Conservation (phyloP, 2,329 filamentous ascomycete genomes). For the Scorias spongiosa region DNA sequence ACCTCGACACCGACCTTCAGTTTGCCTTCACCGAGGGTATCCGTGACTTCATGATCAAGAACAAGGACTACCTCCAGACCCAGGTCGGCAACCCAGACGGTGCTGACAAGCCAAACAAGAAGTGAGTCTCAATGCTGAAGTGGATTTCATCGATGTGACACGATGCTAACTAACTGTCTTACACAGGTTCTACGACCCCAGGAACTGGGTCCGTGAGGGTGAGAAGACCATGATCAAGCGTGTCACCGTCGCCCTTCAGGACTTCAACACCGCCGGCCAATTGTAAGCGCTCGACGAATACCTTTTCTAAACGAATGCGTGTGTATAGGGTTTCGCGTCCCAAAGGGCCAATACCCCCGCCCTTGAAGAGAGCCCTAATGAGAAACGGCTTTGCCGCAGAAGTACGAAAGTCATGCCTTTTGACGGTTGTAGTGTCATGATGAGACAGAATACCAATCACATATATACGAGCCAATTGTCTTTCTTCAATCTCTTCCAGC, state of each 20-base stretch:
- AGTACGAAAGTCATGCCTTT: too few species aligned
- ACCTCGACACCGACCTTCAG: conserved; percentile 96
- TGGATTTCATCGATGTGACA: too few species aligned
- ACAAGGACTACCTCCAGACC: conserved; percentile 83
- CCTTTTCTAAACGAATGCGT: background rate
- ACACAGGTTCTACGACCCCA: conserved; percentile 45
- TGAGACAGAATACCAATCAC: too few species aligned
- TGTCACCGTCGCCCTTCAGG: conserved; percentile 64
- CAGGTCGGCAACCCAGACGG: conserved; percentile 93
- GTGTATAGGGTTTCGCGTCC: too few species aligned
- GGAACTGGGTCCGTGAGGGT: conserved; percentile 90
- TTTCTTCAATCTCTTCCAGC: too few species aligned
- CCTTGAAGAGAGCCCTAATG: too few species aligned
- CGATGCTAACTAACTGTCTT: conserved; percentile 9
- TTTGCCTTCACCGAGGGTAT: conserved; percentile 85
- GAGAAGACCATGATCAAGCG: conserved; percentile 92
- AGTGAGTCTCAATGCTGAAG: conserved; percentile 29
- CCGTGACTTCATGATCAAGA: conserved; percentile 84
- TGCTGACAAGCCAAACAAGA: conserved; percentile 98
- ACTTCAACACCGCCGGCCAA: conserved; percentile 78
- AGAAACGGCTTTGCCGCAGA: too few species aligned
- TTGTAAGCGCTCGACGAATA: conserved; percentile 36
- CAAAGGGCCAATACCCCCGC: too few species aligned
- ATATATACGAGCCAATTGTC: too few species aligned
- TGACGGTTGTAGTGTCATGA: too few species aligned